Evolutionary conservation across 257 asterid species (phyloP).

Genomic region (Solanum etuberosum): DNA sequence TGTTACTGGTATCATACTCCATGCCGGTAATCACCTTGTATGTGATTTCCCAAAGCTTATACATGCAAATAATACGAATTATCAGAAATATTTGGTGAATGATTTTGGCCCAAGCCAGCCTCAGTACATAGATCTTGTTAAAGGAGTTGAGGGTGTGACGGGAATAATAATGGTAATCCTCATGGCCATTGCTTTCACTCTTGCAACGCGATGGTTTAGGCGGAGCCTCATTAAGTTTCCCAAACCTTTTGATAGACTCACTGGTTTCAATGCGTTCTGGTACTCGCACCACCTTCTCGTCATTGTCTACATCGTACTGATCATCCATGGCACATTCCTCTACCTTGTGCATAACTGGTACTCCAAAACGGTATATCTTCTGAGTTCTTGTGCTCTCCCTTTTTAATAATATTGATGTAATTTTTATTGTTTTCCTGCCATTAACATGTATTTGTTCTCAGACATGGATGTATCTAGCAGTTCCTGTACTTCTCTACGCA

Average conservation of each 20-base stretch:
- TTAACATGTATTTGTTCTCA: constrained; percentile 15
- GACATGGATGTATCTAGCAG: constrained; percentile 97
- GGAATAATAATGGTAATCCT: constrained; percentile 71
- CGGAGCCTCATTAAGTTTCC: constrained; percentile 80
- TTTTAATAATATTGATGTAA: neutral
- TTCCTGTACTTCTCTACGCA: constrained; percentile 80
- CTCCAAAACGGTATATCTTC: constrained; percentile 55
- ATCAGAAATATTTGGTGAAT: constrained; percentile 19
- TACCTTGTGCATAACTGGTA: constrained; percentile 77
- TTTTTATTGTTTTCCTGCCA: neutral
- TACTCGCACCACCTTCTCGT: constrained; percentile 81
- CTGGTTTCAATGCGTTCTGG: constrained; percentile 97
- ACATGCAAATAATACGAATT: constrained; percentile 20
- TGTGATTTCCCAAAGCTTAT: constrained; percentile 91
- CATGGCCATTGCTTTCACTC: constrained; percentile 70
- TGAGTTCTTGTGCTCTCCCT: neutral
- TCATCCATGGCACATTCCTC: constrained; percentile 67
- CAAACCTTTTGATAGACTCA: constrained; percentile 80
- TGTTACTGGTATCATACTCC: constrained; percentile 76
- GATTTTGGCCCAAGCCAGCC: constrained; percentile 61
- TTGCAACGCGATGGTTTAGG: constrained; percentile 82
- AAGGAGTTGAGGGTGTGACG: constrained; percentile 73
- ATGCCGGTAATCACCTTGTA: constrained; percentile 91
- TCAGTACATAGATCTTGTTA: constrained; percentile 42
- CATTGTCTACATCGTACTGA: constrained; percentile 67